These are phyloP conservation scores for Penicillium manginii DNA, from an alignment of 495 filamentous ascomycete genomes.

Conservation along the genomic window DNA sequence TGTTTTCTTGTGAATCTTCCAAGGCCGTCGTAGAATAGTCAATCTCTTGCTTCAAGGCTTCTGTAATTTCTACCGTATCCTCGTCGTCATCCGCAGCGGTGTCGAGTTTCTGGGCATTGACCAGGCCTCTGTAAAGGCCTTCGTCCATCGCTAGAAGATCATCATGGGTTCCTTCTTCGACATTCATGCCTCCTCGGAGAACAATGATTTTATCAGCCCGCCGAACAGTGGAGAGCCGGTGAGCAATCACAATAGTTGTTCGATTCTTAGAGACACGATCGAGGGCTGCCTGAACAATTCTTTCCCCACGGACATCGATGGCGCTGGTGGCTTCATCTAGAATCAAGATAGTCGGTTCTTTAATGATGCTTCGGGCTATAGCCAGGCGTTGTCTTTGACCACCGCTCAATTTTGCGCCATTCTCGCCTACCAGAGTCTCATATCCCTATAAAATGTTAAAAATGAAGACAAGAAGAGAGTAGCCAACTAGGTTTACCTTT, in stretches of 20 bases:
- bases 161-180: slow-evolving; percentile 56
- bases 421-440: slow-evolving; percentile 39
- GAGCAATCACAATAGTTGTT: slow-evolving; percentile 57
- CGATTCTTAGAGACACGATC: slow-evolving; percentile 41
- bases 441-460: slow-evolving; percentile 32
- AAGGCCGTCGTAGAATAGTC: not conserved
- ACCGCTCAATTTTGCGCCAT: slow-evolving; percentile 40
- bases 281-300: slow-evolving; percentile 50
- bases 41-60: slow-evolving; percentile 27
- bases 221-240: slow-evolving; percentile 60
- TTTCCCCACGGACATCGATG: slow-evolving; percentile 53
- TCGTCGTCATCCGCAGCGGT: slow-evolving; percentile 17
- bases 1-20: not conserved
- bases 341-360: slow-evolving; percentile 78
- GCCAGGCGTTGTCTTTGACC: slow-evolving; percentile 65
- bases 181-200: slow-evolving; percentile 45
- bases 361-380: slow-evolving; percentile 79
- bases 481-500: slow-evolving; percentile 24
- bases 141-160: slow-evolving; percentile 38
- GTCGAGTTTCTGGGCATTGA: slow-evolving; percentile 35
- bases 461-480: not conserved
- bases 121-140: slow-evolving; percentile 53
- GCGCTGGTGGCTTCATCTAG: slow-evolving; percentile 57
- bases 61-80: slow-evolving; percentile 46
- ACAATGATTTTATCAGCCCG: slow-evolving; percentile 58